Conservation (phyloP, 2,329 filamentous ascomycete genomes). For the Zopfia rhizophila region DNA sequence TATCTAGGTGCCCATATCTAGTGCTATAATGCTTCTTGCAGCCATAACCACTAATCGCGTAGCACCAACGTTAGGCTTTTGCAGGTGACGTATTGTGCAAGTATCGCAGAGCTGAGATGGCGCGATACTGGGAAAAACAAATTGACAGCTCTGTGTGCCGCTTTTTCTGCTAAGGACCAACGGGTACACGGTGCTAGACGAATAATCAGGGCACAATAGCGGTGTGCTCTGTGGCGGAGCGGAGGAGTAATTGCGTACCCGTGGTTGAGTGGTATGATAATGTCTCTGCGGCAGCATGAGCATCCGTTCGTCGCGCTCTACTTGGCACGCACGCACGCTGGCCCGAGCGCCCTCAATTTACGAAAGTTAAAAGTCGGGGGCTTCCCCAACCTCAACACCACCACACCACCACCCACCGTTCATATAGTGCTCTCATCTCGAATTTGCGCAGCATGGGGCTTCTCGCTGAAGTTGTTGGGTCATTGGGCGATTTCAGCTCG, state of each 20-base stretch:
- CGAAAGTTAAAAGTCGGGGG: slow-evolving; percentile 41
- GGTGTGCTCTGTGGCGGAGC: slow-evolving; percentile 14
- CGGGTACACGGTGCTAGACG: too few relatives aligned
- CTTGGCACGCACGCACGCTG: too few relatives aligned
- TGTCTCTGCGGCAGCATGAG: slow-evolving; percentile 20
- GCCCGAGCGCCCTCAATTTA: slow-evolving; percentile 33
- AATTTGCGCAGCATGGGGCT: slow-evolving; percentile 60
- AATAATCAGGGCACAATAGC: slow-evolving; percentile 2
- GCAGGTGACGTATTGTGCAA: too few relatives aligned
- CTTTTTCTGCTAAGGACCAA: not conserved
- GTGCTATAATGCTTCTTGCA: too few relatives aligned
- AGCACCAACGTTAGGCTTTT: too few relatives aligned
- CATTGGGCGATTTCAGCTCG: slow-evolving; percentile 58
- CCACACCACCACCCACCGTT: slow-evolving; percentile 10
- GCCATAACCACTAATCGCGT: too few relatives aligned
- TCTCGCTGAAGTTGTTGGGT: slow-evolving; percentile 59
- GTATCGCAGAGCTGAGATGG: too few relatives aligned
- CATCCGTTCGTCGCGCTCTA: too few relatives aligned
- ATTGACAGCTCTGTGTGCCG: too few relatives aligned
- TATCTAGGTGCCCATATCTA: too few relatives aligned
- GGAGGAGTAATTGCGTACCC: slow-evolving; percentile 19
- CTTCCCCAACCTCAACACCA: slow-evolving; percentile 25
- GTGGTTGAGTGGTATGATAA: slow-evolving; percentile 38
- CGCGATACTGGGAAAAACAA: too few relatives aligned
- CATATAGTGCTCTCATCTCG: slow-evolving; percentile 14